phyloP scores from a whole-genome alignment of 2,329 filamentous ascomycete genomes.

The Colletotrichum endophyticum region DNA sequence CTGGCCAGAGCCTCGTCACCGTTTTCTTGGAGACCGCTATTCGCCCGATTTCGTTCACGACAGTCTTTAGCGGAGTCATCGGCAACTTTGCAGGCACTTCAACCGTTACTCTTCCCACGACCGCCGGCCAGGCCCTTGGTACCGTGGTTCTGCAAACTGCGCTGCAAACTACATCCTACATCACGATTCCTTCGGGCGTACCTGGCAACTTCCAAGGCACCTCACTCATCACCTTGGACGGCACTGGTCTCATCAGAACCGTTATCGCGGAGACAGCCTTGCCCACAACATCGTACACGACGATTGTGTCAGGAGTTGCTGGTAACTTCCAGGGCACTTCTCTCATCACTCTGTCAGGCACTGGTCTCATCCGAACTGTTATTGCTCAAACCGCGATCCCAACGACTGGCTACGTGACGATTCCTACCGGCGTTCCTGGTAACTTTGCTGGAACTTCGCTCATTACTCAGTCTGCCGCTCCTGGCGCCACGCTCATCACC shows the following conservation, averaged over 20 bases:
- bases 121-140: background rate
- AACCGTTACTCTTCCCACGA: background rate
- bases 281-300: background rate
- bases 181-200: background rate
- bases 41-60: background rate
- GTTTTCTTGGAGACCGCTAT: slow-evolving; percentile 4
- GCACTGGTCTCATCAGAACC: background rate
- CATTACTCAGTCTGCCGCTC: background rate
- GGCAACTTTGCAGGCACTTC: background rate
- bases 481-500: background rate
- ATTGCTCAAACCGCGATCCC: background rate
- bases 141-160: background rate
- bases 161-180: background rate
- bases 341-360: background rate
- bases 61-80: background rate
- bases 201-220: background rate
- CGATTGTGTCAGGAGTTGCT: background rate
- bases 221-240: background rate
- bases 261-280: background rate
- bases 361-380: background rate
- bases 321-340: background rate
- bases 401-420: background rate
- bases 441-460: background rate
- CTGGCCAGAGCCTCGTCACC: background rate
- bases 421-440: background rate